Evolutionary conservation across 2,329 filamentous ascomycete genomes (phyloP).

Genomic region (Paraconiothyrium sp.): DNA sequence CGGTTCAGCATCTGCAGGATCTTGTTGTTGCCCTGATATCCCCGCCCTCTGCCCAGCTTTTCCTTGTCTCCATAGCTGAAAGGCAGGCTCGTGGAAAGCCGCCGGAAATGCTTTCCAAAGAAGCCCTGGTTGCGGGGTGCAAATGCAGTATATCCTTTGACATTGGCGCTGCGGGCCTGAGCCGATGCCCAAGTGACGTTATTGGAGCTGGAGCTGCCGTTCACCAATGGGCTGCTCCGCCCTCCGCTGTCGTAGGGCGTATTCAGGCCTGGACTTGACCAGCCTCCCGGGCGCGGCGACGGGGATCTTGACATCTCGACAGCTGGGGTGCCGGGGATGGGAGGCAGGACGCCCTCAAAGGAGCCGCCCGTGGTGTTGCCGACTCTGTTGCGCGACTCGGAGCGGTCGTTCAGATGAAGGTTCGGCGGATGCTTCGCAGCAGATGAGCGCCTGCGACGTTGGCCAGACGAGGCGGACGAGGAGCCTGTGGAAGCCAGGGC

Average conservation of each 20-base stretch:
- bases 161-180: conserved; percentile 77
- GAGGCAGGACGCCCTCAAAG: conserved; percentile 45
- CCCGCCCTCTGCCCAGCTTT: conserved; percentile 70
- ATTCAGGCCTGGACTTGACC: conserved; percentile 83
- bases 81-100: conserved; percentile 81
- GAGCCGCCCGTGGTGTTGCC: conserved; percentile 45
- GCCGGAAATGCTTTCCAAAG: conserved; percentile 84
- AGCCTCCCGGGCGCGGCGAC: conserved; percentile 85
- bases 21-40: conserved; percentile 45
- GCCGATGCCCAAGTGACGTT: conserved; percentile 83
- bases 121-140: conserved; percentile 85
- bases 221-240: conserved; percentile 70
- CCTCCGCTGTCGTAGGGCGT: conserved; percentile 71
- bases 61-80: conserved; percentile 78
- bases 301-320: conserved; percentile 84
- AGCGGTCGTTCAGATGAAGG: conserved; percentile 41
- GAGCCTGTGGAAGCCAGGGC: conserved; percentile 51
- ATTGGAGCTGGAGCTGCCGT: conserved; percentile 56
- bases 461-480: conserved; percentile 49
- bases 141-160: conserved; percentile 80
- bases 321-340: conserved; percentile 50
- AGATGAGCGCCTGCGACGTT: conserved; percentile 53
- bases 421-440: conserved; percentile 48
- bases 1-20: conserved; percentile 46
- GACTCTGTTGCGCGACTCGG: conserved; percentile 37